Percentiles rank a stretch among this genome's conserved stretches.
Conservation (phyloP, 2,329 filamentous ascomycete species). For the Endoconidiophora laricicola region DNA sequence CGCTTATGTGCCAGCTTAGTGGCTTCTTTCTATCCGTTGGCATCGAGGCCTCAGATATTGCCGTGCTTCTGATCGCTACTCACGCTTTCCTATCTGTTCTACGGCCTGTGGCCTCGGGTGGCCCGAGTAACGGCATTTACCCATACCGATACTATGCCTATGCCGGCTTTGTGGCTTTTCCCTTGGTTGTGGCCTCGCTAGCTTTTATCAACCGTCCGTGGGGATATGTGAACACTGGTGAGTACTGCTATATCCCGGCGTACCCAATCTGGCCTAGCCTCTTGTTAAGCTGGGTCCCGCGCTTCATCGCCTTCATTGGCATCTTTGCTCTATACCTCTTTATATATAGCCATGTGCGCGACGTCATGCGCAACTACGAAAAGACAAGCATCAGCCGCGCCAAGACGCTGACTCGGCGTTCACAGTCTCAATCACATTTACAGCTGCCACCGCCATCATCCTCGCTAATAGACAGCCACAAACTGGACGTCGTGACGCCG, state of each 20-base stretch:
- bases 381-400: slow-evolving; percentile 7
- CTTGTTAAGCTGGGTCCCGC: slow-evolving; percentile 54
- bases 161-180: slow-evolving; percentile 37
- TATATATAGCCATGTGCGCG: slow-evolving; percentile 52
- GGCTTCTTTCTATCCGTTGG: slow-evolving; percentile 51
- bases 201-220: slow-evolving; percentile 39
- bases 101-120: slow-evolving; percentile 29
- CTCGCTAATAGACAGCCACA: background rate
- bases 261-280: slow-evolving; percentile 52
- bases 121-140: slow-evolving; percentile 46
- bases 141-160: slow-evolving; percentile 47
- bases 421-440: too few relatives aligned
- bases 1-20: slow-evolving; percentile 47
- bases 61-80: slow-evolving; percentile 55
- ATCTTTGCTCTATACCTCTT: slow-evolving; percentile 49
- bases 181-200: slow-evolving; percentile 41
- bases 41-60: slow-evolving; percentile 55
- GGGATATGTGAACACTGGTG: slow-evolving; percentile 45
- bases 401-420: background rate
- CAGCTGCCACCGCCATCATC: too few relatives aligned
- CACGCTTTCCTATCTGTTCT: slow-evolving; percentile 61
- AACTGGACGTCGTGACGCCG: slow-evolving; percentile 15
- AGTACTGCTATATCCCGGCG: slow-evolving; percentile 53
- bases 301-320: slow-evolving; percentile 49
- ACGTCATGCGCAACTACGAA: slow-evolving; percentile 9